Percentiles rank a stretch among this genome's conserved stretches.
Evolutionary conservation across 345 rosid genomes (phyloP).

Genomic region (Moringa oleifera): DNA sequence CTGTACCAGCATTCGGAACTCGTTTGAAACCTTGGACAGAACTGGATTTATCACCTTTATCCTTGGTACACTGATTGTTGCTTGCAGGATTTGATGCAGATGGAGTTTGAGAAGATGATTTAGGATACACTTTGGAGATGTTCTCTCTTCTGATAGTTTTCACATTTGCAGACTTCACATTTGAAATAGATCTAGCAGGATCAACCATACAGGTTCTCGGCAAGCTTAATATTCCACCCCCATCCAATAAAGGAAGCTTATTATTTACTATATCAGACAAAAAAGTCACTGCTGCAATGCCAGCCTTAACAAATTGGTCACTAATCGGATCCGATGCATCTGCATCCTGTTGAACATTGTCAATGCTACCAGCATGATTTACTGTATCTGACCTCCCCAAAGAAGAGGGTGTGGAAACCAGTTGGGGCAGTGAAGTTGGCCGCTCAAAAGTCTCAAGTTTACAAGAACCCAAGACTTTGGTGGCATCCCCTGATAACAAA

Average conservation of each 20-base stretch:
- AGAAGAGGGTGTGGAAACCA: slow-evolving; percentile 37
- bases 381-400: slow-evolving; percentile 36
- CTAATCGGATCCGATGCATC: slow-evolving; percentile 44
- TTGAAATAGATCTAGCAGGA: slow-evolving; percentile 38
- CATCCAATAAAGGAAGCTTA: slow-evolving; percentile 58
- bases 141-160: slow-evolving; percentile 51
- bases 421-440: slow-evolving; percentile 28
- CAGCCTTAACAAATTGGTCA: slow-evolving; percentile 67
- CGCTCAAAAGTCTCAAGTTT: slow-evolving; percentile 31
- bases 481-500: slow-evolving; percentile 28
- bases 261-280: slow-evolving; percentile 62
- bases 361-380: slow-evolving; percentile 43
- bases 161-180: slow-evolving; percentile 45
- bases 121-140: slow-evolving; percentile 44
- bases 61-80: slow-evolving; percentile 32
- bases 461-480: slow-evolving; percentile 30
- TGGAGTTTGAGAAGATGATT: slow-evolving; percentile 37
- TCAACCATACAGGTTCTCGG: slow-evolving; percentile 56
- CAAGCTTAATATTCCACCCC: slow-evolving; percentile 28
- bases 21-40: slow-evolving; percentile 37
- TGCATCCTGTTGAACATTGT: slow-evolving; percentile 29
- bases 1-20: slow-evolving; percentile 32
- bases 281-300: slow-evolving; percentile 58
- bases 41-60: slow-evolving; percentile 38
- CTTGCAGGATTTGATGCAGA: slow-evolving; percentile 25